Evolutionary conservation across 2,329 filamentous ascomycete genomes (phyloP).

Genomic region (Basipetospora chlamydospora): DNA sequence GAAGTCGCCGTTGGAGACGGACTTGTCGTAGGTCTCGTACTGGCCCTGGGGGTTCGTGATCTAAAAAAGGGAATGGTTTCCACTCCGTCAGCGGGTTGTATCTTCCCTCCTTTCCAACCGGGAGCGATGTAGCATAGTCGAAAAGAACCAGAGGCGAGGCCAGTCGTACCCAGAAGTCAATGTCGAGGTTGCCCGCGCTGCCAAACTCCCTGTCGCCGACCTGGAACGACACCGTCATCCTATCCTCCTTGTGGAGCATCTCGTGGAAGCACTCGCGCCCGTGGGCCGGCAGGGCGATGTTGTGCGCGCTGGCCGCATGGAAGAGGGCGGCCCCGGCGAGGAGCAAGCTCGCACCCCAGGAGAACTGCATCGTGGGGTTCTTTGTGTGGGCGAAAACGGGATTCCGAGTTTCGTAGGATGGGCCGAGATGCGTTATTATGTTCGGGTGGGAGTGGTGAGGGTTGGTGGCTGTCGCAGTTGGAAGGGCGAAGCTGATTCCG

Average conservation of each 20-base stretch:
- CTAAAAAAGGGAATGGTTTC: conserved; percentile 20
- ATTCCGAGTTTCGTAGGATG: no score
- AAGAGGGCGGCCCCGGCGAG: conserved; percentile 25
- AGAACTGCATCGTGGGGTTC: conserved; percentile 26
- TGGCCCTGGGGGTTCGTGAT: conserved; percentile 65
- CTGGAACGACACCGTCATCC: conserved; percentile 98
- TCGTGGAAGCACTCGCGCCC: conserved; percentile 98
- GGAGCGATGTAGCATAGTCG: no score
- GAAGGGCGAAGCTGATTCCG: no score
- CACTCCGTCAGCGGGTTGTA: no score
- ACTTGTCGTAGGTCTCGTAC: conserved; percentile 67
- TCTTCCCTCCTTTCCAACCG: no score
- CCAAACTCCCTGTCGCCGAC: conserved; percentile 95
- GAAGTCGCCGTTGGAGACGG: conserved; percentile 81
- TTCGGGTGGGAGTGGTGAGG: not conserved
- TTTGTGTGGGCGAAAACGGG: no score
- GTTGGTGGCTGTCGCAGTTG: not conserved
- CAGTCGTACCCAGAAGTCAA: conserved; percentile 82
- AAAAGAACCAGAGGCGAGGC: no score
- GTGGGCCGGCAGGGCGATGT: conserved; percentile 87
- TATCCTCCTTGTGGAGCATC: conserved; percentile 78
- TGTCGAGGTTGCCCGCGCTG: conserved; percentile 81
- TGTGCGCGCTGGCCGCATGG: conserved; percentile 64
- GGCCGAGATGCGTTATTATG: no score
- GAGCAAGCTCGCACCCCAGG: conserved; percentile 27